These are phyloP conservation scores for Verticillium klebahnii DNA, from an alignment of 2,329 filamentous ascomycete species.

Conservation along the genomic window DNA sequence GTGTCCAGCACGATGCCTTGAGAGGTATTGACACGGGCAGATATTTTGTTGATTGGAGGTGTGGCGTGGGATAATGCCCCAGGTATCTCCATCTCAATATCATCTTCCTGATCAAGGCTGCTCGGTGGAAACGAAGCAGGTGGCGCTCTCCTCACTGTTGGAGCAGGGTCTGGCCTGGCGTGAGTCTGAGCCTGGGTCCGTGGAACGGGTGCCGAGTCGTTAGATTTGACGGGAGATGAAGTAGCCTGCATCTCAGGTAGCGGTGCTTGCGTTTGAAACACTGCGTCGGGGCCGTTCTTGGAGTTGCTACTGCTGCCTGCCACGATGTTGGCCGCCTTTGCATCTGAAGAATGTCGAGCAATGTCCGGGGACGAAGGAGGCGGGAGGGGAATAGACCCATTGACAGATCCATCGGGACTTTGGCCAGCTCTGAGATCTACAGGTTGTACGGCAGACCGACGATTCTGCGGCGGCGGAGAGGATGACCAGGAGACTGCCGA, in stretches of 20 bases:
- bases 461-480: conserved; percentile 11
- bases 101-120: conserved; percentile 24
- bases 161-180: not conserved
- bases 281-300: not conserved
- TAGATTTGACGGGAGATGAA: conserved; percentile 4
- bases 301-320: not conserved
- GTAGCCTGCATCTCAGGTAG: not conserved
- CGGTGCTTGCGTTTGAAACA: not conserved
- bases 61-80: conserved; percentile 14
- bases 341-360: not conserved
- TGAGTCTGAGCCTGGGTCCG: not conserved
- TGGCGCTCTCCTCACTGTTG: not conserved
- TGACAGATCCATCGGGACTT: not conserved
- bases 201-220: not conserved
- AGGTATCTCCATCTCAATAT: conserved; percentile 30
- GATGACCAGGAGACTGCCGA: conserved; percentile 14
- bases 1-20: conserved; percentile 8
- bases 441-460: not conserved
- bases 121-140: conserved; percentile 8
- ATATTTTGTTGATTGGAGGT: conserved; percentile 7
- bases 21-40: not conserved
- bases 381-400: not conserved
- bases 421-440: not conserved
- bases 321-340: not conserved
- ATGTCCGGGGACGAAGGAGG: not conserved